A percentile compares a stretch with the other conserved stretches of the same genome.
phyloP scores from a whole-genome alignment of 257 asterid genomes.

The Solanum lycopersicoides region DNA sequence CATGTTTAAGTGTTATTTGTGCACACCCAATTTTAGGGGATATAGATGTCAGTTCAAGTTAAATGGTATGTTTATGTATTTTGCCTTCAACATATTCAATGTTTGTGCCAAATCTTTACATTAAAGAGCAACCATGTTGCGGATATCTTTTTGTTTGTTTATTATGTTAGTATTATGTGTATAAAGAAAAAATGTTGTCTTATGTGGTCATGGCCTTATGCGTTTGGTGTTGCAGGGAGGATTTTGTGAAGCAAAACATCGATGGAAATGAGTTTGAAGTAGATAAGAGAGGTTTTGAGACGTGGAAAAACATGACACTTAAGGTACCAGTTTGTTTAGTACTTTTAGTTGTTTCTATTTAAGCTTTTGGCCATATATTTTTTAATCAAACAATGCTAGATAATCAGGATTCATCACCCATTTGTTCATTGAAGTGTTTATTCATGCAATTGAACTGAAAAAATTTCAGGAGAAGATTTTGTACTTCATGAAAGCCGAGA shows the following conservation, averaged over 20 bases:
- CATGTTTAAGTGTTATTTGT: too few species aligned
- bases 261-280: slow-evolving; percentile 31
- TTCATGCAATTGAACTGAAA: neutral
- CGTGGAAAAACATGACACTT: slow-evolving; percentile 44
- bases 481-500: slow-evolving; percentile 26
- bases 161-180: neutral
- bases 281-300: slow-evolving; percentile 36
- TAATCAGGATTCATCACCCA: neutral
- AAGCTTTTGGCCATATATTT: neutral
- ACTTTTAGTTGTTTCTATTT: neutral
- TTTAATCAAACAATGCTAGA: neutral
- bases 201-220: neutral
- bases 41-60: too few species aligned
- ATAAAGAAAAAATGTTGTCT: neutral
- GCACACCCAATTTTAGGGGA: too few species aligned
- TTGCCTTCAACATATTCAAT: neutral
- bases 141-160: neutral
- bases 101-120: neutral
- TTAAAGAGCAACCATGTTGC: neutral
- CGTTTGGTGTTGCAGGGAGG: slow-evolving; percentile 39
- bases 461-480: slow-evolving; percentile 28
- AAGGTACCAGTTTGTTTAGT: slow-evolving; percentile 17
- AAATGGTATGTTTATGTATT: too few species aligned
- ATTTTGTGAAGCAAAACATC: slow-evolving; percentile 16
- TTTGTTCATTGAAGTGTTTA: neutral